Conservation (phyloP, 1,139 yeast species). For the Scheffersomyces segobiensis region DNA sequence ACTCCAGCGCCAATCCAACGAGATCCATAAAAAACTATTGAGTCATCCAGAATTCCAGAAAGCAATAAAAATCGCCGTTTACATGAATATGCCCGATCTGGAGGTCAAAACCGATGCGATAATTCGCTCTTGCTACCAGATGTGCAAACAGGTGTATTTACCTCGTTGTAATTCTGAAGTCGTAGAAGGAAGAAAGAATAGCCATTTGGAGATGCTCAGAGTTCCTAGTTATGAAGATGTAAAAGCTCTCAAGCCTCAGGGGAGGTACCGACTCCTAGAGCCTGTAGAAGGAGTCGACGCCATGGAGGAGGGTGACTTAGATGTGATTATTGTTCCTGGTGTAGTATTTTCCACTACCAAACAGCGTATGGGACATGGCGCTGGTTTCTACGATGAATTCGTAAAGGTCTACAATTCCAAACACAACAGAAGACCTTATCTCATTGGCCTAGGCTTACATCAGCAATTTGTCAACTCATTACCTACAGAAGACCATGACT, state of each 20-base stretch:
- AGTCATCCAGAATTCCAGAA: slow-evolving; percentile 35
- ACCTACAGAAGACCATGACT: slow-evolving; percentile 75
- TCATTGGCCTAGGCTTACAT: slow-evolving; percentile 69
- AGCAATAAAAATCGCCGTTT: slow-evolving; percentile 58
- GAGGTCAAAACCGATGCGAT: slow-evolving; percentile 60
- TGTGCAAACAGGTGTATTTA: slow-evolving; percentile 47
- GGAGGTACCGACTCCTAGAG: slow-evolving; percentile 67
- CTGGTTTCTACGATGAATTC: slow-evolving; percentile 87
- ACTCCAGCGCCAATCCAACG: slow-evolving; percentile 9
- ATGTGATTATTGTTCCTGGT: slow-evolving; percentile 80
- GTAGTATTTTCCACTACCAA: slow-evolving; percentile 66
- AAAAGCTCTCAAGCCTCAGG: slow-evolving; percentile 56
- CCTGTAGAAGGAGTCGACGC: slow-evolving; percentile 50
- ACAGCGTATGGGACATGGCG: slow-evolving; percentile 85
- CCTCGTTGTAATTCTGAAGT: slow-evolving; percentile 45
- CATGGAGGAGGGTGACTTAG: slow-evolving; percentile 50
- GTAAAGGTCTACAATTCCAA: slow-evolving; percentile 49
- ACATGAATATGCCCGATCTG: slow-evolving; percentile 64
- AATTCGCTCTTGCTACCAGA: slow-evolving; percentile 48
- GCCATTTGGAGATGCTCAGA: slow-evolving; percentile 60
- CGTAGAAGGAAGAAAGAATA: slow-evolving; percentile 28
- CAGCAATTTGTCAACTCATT: slow-evolving; percentile 64
- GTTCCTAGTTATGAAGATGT: slow-evolving; percentile 47
- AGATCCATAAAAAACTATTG: slow-evolving; percentile 29
- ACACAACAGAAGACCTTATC: slow-evolving; percentile 34